A percentile compares a stretch with the other conserved stretches of the same genome.
Evolutionary conservation across 495 filamentous ascomycete species (phyloP).

Genomic region (Ramalina intermedia): DNA sequence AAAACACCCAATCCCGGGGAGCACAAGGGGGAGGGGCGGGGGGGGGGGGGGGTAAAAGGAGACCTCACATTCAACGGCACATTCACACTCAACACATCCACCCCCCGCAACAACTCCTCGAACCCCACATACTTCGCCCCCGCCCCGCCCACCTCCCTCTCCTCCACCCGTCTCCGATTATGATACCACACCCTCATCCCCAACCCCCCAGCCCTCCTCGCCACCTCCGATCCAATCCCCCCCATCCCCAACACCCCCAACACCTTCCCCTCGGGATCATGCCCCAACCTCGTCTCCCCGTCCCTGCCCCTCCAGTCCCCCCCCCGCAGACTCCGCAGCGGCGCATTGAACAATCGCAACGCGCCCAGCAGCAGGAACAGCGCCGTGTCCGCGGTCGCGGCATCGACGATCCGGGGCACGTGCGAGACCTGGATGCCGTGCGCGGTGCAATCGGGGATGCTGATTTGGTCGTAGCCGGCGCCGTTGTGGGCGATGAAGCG

Average conservation of each 20-base stretch:
- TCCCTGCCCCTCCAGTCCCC: conserved; percentile 42
- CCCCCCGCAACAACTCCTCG: conserved; percentile 46
- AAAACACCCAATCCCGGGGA: too few relatives aligned
- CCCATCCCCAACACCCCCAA: conserved; percentile 78
- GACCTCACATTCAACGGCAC: conserved; percentile 55
- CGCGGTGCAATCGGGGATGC: conserved; percentile 53
- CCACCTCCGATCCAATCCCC: conserved; percentile 56
- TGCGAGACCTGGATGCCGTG: conserved; percentile 59
- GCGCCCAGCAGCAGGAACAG: conserved; percentile 70
- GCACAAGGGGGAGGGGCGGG: too few relatives aligned
- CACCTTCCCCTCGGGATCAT: conserved; percentile 50
- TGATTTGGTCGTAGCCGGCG: conserved; percentile 72
- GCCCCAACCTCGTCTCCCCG: conserved; percentile 26
- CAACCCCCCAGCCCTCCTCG: conserved; percentile 42
- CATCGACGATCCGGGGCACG: conserved; percentile 64
- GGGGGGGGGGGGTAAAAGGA: neutral
- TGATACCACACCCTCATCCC: conserved; percentile 58
- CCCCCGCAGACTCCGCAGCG: conserved; percentile 44
- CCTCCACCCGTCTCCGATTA: conserved; percentile 41
- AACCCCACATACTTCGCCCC: conserved; percentile 56
- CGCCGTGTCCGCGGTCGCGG: conserved; percentile 64
- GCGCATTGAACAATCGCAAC: conserved; percentile 51
- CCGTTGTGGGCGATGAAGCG: conserved; percentile 43
- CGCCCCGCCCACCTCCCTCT: conserved; percentile 27
- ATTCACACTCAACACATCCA: conserved; percentile 67